Evolutionary conservation across 352 stramenopile genomes (phyloP).

Genomic region (Globisporangium cystogenes): DNA sequence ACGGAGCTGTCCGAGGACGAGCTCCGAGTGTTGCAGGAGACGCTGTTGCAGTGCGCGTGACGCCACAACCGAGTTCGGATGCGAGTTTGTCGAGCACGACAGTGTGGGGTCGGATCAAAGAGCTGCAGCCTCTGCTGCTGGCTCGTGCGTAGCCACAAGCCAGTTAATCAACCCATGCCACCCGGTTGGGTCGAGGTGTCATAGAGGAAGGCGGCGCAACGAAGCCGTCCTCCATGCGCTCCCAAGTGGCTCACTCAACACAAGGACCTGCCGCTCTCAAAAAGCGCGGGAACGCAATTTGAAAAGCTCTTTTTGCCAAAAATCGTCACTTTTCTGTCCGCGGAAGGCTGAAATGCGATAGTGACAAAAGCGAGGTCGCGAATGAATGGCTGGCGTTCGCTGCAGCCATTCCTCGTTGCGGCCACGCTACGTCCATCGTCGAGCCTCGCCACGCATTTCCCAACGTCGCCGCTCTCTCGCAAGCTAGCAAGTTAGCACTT

Average conservation of each 20-base stretch:
- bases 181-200: too few species aligned
- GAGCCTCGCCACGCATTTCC: slow-evolving; percentile 8
- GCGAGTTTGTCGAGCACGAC: too few species aligned
- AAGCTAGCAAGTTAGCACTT: not conserved
- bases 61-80: not conserved
- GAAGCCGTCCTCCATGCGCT: too few species aligned
- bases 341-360: not conserved
- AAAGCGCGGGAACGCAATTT: not conserved
- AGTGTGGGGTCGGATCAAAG: too few species aligned
- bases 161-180: too few species aligned
- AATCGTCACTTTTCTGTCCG: not conserved
- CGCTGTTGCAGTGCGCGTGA: slow-evolving; percentile 11
- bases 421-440: not conserved
- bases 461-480: slow-evolving; percentile 2
- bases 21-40: slow-evolving; percentile 19
- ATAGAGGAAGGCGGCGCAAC: too few species aligned
- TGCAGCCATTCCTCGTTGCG: not conserved
- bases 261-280: too few species aligned
- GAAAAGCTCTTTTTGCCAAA: not conserved
- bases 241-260: too few species aligned
- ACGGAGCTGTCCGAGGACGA: slow-evolving; percentile 20
- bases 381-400: not conserved
- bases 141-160: slow-evolving; percentile 1
- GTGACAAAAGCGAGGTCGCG: not conserved
- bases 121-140: too few species aligned